Evolutionary conservation across 2,329 filamentous ascomycete genomes (phyloP), one percentile per base, ranked within the genome.

Genomic region (Talaromyces sp.): DNA sequence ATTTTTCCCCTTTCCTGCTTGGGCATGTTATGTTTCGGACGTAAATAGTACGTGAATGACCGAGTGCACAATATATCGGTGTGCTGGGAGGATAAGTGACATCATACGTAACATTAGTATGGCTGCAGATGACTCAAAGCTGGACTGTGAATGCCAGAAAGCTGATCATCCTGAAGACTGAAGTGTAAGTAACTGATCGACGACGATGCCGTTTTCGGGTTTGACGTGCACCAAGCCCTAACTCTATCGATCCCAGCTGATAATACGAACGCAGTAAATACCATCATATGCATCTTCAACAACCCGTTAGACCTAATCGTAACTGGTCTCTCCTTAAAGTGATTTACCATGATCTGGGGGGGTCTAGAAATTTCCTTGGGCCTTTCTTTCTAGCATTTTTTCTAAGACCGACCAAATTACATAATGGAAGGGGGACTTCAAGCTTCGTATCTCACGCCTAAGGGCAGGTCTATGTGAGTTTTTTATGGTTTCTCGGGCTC

Each of bases 221-320:
- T 59, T 62, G 35, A 47, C 31, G 33, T 31, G 14, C 31, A 56
- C 60, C 24, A 19, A 63, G 61, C 50, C 61, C 61, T 63, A 63
- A 37, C 48, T 43, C 39, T 56, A 43, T 52, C 48, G 16, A 33
- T 33, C 33, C 8, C 48, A 52, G 11, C 27, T 6, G 48, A 33
- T 27, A 14, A 52, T 52, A 33, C 48, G 48, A 33, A 33, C 48
- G 27, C n/a, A n/a, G 48, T 52, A n/a, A 33, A 52, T 10, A 5
- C n/a, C n/a, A 52, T 52, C 8, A 33, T 16, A 56, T 39, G 52
- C 56, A 33, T 33, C 35, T 31, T 19, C 56, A 45, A 41, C 24
- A n/a, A 19, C 13, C 37, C 56, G 14, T 59, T 45, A 13, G 56
- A 33, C 56, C 56, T 43, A 45, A 59, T 59, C 56, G 39, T 24